Evolutionary conservation across 306 rosid species (phyloP).

Genomic region (Carpinus fangiana): DNA sequence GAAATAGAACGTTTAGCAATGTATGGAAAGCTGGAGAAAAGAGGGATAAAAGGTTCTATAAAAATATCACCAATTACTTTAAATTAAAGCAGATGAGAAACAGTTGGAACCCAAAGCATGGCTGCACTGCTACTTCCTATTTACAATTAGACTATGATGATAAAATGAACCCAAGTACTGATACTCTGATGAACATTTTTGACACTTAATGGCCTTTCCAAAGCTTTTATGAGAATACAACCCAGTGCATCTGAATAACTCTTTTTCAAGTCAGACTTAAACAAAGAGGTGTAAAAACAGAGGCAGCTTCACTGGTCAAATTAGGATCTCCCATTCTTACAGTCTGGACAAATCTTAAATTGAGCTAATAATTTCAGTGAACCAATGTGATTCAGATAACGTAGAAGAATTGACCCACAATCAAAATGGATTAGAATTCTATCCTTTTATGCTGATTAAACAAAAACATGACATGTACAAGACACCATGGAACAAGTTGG

Average conservation of each 20-base stretch:
- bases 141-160: neutral
- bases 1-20: slow-evolving; percentile 11
- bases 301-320: neutral
- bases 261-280: neutral
- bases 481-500: neutral
- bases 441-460: neutral
- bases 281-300: neutral
- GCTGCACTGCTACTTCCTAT: neutral
- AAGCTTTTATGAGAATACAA: neutral
- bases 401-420: neutral
- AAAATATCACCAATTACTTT: slow-evolving; percentile 2
- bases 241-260: neutral
- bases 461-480: neutral
- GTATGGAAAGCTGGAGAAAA: neutral
- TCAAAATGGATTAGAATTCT: neutral
- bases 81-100: neutral
- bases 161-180: neutral
- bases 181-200: neutral
- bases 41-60: neutral
- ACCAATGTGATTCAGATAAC: neutral
- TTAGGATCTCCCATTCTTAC: neutral
- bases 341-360: neutral
- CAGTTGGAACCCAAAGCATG: slow-evolving; percentile 13
- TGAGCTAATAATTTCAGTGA: neutral
- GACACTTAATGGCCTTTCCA: neutral